A percentile compares a stretch with the other conserved stretches of the same genome.
phyloP scores from a whole-genome alignment of 768 basidiomycete species.

The Astraeus odoratus region DNA sequence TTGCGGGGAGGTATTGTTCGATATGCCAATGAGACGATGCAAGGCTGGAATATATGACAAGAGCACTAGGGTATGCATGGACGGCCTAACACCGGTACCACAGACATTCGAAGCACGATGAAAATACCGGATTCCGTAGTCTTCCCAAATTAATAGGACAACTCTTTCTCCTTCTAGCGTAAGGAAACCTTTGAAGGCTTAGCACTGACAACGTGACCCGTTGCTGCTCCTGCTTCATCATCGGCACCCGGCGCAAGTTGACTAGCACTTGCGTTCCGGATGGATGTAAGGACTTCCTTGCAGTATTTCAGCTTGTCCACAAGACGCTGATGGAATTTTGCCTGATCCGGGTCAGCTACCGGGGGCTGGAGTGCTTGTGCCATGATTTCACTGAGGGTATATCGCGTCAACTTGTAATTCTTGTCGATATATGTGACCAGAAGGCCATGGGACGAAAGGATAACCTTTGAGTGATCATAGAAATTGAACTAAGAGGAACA shows the following conservation, averaged over 20 bases:
- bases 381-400: slow-evolving; percentile 68
- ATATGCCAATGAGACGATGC: not conserved
- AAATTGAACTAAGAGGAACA: slow-evolving; percentile 79
- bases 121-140: not conserved
- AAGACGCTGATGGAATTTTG: slow-evolving; percentile 56
- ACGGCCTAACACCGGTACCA: slow-evolving; percentile 3
- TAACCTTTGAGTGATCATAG: slow-evolving; percentile 93
- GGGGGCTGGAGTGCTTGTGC: slow-evolving; percentile 38
- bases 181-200: slow-evolving; percentile 18
- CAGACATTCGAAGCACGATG: not conserved
- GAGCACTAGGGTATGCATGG: not conserved
- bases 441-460: slow-evolving; percentile 75
- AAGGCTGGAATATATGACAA: not conserved
- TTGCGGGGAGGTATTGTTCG: too few species aligned
- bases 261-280: slow-evolving; percentile 50
- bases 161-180: not conserved
- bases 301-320: slow-evolving; percentile 82
- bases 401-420: slow-evolving; percentile 69
- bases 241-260: slow-evolving; percentile 13
- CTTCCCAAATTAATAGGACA: not conserved
- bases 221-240: slow-evolving; percentile 8
- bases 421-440: slow-evolving; percentile 89
- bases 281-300: slow-evolving; percentile 74
- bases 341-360: slow-evolving; percentile 42
- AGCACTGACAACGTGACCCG: slow-evolving; percentile 3